Base-by-base conservation (phyloP, 2,329 filamentous ascomycete species). In the Ascochyta clinopodiicola region DNA sequence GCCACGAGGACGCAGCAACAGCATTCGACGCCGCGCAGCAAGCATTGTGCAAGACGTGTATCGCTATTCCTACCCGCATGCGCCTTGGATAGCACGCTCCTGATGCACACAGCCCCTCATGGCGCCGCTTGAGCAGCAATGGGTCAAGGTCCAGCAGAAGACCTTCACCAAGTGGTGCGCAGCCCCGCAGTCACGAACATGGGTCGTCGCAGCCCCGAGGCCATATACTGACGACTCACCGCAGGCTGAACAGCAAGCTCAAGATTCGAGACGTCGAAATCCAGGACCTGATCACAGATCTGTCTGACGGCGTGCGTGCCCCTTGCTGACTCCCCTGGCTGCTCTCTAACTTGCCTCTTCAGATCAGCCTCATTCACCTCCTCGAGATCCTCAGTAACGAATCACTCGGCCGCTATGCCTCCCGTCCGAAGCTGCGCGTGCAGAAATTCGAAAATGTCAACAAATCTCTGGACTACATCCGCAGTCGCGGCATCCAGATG, bases 401-500 rank as follows among this genome's bases (percentile, higher is more conserved):
- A 78, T 96, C 93, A 7, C 88, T 99, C 57, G 95, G 95, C 63
- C 91, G 94, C 75, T 99, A 99, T 85, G 95, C 95, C 61, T 91
- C 94, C 49, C 96, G 94, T 70, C 95, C 95, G 35, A 97, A 96
- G 79, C 84, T 99, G 66, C 92, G 95, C 54, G 95, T 99, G 47
- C 95, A 99, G 80, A 88, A 88, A 67, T 99, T 98, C 77, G 95
- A 99, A 77, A 99, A 99, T 84, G 94, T 95, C 76, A 98, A 98
- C 80, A 88, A 93, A 66, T 91, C 92, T 44, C 87, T 99, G 59
- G 88, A 97, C 77, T 99, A 95, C 70, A 92, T 99, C 80, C 96
- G 91, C 73, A 88, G 86, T 54, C 84, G 92, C 66, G 89, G 92
- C 19, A 98, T 99, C 61, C 94, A 96, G 75, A 91, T 99, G 88